Evolutionary conservation across 345 rosid genomes (phyloP), one percentile per base, ranked within the genome.

Genomic region (Populus pruinosa): DNA sequence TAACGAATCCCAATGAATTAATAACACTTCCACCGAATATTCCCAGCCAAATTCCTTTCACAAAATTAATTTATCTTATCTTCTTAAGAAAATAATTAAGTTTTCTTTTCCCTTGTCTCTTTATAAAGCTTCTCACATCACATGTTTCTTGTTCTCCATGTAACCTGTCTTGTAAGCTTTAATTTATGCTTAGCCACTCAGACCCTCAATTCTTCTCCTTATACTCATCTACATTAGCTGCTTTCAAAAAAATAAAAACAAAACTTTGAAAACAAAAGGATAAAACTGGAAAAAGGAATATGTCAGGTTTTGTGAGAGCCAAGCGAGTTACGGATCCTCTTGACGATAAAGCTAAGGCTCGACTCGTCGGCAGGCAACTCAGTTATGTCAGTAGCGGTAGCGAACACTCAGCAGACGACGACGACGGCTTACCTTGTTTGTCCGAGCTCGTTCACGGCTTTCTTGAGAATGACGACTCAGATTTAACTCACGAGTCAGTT

Each of bases 371-470:
- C 20, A n/a, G 39, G 25, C 83, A 49, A 21, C 79, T 83, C 77
- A 77, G 87, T 78, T 82, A 85, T 56, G 82, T 41, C 64, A 95
- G 94, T 83, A 91, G 97, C 80, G 97, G 96, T 20, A 92, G 98
- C 78, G 96, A 95, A 8, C 93, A 91, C 44, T 91, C 94, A 43
- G 88, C 79, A 23, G 86, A 82, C 61, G 87, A 75, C n/a, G 87
- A 80, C 66, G 87, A 74, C 55, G 91, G 88, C 62, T 90, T 88
- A 0, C 92, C 94, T 21, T 91, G 92, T 82, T 89, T 95, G 25
- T 92, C 98, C 11, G 89, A 89, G 43, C 97, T 95, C 31, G 93
- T 95, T 16, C 90, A 91, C 75, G 85, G 86, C 27, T 95, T 95
- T 78, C 85, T 95, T 27, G 94, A 92, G 35, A 82, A 81, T 66